Percentiles rank a stretch among this genome's conserved stretches.
Conservation (phyloP, 768 basidiomycete species). For the Naematelia encephala region DNA sequence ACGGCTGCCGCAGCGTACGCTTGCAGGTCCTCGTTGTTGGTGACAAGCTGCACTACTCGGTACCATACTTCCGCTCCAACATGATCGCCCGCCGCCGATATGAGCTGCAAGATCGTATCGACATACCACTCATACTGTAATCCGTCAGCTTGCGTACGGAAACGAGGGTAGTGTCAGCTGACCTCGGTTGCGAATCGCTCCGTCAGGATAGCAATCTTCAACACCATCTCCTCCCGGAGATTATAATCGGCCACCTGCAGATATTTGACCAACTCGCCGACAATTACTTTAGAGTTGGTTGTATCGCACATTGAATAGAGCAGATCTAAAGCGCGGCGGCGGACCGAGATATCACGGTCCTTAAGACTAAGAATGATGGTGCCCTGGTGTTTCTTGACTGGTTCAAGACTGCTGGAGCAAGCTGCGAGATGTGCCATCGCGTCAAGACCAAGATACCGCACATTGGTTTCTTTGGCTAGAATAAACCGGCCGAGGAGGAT, state of each 20-base stretch:
- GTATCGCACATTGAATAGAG: slow-evolving; percentile 99
- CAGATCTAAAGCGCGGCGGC: slow-evolving; percentile 87
- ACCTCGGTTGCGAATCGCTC: slow-evolving; percentile 88
- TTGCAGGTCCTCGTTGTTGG: slow-evolving; percentile 96
- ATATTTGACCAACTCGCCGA: slow-evolving; percentile 90
- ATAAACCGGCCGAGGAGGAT: slow-evolving; percentile 92
- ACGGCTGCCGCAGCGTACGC: slow-evolving; percentile 91
- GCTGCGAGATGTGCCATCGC: slow-evolving; percentile 98
- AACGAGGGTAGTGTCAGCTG: slow-evolving; percentile 1
- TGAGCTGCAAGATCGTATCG: slow-evolving; percentile 92
- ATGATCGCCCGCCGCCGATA: slow-evolving; percentile 95
- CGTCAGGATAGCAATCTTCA: slow-evolving; percentile 97
- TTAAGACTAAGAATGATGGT: slow-evolving; percentile 92
- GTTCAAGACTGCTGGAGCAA: slow-evolving; percentile 80
- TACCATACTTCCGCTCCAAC: slow-evolving; percentile 99
- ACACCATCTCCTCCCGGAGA: slow-evolving; percentile 94
- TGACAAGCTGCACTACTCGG: slow-evolving; percentile 95
- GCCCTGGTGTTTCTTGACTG: slow-evolving; percentile 91
- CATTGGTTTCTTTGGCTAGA: slow-evolving; percentile 96
- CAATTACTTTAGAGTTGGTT: slow-evolving; percentile 93
- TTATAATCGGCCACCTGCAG: slow-evolving; percentile 95
- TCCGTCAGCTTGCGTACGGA: neutral
- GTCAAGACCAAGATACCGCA: slow-evolving; percentile 93
- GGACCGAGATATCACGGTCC: slow-evolving; percentile 95
- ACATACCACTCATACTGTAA: slow-evolving; percentile 93